A percentile compares a stretch with the other conserved stretches of the same genome.
These are phyloP conservation scores for Euphorbia celastroides DNA, from an alignment of 441 rosid species.

Conservation along the genomic window DNA sequence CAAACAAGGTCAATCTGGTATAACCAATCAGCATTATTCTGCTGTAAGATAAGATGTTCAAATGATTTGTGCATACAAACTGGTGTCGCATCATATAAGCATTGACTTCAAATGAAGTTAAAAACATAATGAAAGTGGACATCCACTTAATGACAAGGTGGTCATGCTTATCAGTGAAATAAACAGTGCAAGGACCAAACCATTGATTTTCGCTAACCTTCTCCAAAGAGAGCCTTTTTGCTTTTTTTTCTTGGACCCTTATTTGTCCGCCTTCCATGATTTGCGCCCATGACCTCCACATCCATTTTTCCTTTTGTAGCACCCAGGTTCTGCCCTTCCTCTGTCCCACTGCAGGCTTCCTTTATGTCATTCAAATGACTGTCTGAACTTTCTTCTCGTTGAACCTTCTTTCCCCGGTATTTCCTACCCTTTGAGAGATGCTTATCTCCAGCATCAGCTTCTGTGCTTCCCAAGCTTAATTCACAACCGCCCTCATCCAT, in stretches of 20 bases:
- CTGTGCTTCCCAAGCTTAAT: conserved; percentile 66
- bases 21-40: too few relatives aligned
- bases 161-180: not conserved
- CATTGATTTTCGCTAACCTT: conserved; percentile 37
- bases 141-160: not conserved
- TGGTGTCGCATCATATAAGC: too few relatives aligned
- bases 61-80: too few relatives aligned
- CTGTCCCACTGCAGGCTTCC: conserved; percentile 87
- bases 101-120: too few relatives aligned
- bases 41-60: too few relatives aligned
- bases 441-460: conserved; percentile 42
- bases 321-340: conserved; percentile 52
- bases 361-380: conserved; percentile 60
- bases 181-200: not conserved
- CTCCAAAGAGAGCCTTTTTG: conserved; percentile 63
- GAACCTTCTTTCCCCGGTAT: conserved; percentile 42
- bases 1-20: too few relatives aligned
- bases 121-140: not conserved
- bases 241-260: conserved; percentile 64
- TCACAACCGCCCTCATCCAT: conserved; percentile 60
- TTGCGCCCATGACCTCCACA: conserved; percentile 35
- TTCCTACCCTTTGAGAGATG: conserved; percentile 42
- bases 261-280: conserved; percentile 34
- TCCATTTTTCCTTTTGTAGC: conserved; percentile 40
- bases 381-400: conserved; percentile 38